phyloP scores from a whole-genome alignment of 2,329 filamentous ascomycete genomes.

The Aspergillus neotritici region DNA sequence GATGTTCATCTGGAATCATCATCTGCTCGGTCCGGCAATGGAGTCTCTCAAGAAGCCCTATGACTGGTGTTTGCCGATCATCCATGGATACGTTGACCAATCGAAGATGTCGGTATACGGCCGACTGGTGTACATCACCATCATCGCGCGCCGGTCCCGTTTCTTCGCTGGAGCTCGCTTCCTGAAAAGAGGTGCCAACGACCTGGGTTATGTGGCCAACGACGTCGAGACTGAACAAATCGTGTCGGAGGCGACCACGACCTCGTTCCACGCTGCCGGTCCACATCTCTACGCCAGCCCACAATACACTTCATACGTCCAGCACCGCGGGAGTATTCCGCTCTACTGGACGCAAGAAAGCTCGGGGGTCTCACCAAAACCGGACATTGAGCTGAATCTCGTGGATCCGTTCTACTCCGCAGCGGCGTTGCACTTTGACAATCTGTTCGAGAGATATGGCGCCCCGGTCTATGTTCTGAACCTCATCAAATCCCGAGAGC shows the following conservation, averaged over 20 bases:
- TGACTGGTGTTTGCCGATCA: slow-evolving; percentile 93
- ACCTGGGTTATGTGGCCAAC: slow-evolving; percentile 91
- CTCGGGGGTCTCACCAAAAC: slow-evolving; percentile 90
- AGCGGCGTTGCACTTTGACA: slow-evolving; percentile 89
- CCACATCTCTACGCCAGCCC: slow-evolving; percentile 80
- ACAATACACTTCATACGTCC: slow-evolving; percentile 91
- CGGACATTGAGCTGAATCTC: slow-evolving; percentile 91
- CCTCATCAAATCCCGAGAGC: slow-evolving; percentile 80
- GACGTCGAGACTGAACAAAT: slow-evolving; percentile 99
- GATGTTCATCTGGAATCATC: slow-evolving; percentile 98
- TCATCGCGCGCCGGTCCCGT: slow-evolving; percentile 86
- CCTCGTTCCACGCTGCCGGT: slow-evolving; percentile 89
- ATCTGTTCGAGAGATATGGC: slow-evolving; percentile 88
- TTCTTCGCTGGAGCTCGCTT: slow-evolving; percentile 94
- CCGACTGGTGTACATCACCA: slow-evolving; percentile 80
- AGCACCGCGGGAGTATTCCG: slow-evolving; percentile 94
- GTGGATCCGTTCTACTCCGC: slow-evolving; percentile 93
- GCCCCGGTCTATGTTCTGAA: slow-evolving; percentile 89
- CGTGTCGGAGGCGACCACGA: slow-evolving; percentile 87
- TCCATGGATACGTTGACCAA: slow-evolving; percentile 95
- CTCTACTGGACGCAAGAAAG: slow-evolving; percentile 97
- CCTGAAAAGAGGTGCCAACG: slow-evolving; percentile 89
- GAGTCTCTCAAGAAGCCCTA: slow-evolving; percentile 69
- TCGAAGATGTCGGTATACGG: slow-evolving; percentile 80
- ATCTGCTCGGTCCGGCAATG: slow-evolving; percentile 72